Evolutionary conservation across 495 filamentous ascomycete species (phyloP), one percentile per base, ranked within the genome.

Genomic region (Penicillium ucsense): DNA sequence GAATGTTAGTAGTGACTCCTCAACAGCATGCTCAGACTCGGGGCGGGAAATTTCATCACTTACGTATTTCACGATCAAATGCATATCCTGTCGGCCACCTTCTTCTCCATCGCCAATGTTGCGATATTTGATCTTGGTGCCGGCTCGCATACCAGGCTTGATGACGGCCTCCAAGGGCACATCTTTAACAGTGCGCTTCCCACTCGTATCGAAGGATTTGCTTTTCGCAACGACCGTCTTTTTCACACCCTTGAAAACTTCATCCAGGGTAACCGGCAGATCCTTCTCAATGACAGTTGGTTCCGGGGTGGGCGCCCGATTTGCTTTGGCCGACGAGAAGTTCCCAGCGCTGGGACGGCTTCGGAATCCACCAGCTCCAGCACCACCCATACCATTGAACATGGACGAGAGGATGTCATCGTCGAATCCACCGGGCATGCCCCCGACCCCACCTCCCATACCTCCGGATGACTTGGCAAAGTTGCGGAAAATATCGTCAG

Each of bases 151-250:
- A 39, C 92, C 92, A 31, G 87, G 85, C 70, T 96, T 95, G 66
- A 97, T 94, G 45, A 84, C 83, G 48, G 96, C 91, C 61, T 95
- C 89, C 12, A 98, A 65, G 6, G 94, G 86, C 49, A 89, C 85
- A 49, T 98, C 94, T 48, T 90, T 84, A 4, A 83, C 84, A 31
- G 74, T 89, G 53, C 85, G 80, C 70, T 89, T 94, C 38, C 88
- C 88, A 29, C 76, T 86, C 4, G 68, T 55, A 65, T 98, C 92
- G 56, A 88, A 97, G 33, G 81, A 86, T 77, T 97, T 97, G 55
- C 89, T 82, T 78, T 95, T 95, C 40, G 95, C 94, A 65, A 88
- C 91, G 71, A 98, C 88, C 74, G 94, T 95, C 78, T 98, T 98
- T 9, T 83, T 85, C 33, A 80, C 80, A 20, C 92, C 92, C 6